Conservation (phyloP, 1,284 basidiomycete species). For the Bjerkandera adusta region DNA sequence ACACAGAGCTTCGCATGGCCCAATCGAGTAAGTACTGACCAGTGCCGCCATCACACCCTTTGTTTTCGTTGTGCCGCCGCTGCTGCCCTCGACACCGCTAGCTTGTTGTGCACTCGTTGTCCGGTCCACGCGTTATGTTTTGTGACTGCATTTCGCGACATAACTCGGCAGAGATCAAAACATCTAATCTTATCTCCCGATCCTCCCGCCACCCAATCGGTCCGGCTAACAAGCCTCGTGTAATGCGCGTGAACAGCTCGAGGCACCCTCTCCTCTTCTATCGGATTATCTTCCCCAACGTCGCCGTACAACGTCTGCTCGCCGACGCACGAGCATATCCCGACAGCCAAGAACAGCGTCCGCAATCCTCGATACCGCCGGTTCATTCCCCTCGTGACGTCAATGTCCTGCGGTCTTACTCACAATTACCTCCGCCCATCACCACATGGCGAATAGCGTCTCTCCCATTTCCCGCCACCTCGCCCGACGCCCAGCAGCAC, state of each 20-base stretch:
- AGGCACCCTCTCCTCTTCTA: slow-evolving; percentile 2
- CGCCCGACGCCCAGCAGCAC: no score
- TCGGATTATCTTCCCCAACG: slow-evolving; percentile 10
- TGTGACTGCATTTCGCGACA: background rate
- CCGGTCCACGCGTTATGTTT: background rate
- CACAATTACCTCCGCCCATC: slow-evolving; percentile 13
- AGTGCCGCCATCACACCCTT: slow-evolving; percentile 6
- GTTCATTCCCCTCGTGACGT: slow-evolving; percentile 10
- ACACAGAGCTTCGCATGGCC: background rate
- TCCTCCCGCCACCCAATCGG: slow-evolving; percentile 7
- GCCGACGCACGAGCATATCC: background rate
- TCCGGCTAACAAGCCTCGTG: slow-evolving; percentile 13
- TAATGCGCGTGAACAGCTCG: slow-evolving; percentile 8
- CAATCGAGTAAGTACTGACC: slow-evolving; percentile 1
- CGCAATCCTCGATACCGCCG: slow-evolving; percentile 5
- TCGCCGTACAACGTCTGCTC: no score
- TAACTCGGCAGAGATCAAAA: background rate
- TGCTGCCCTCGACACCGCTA: background rate
- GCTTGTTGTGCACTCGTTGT: background rate
- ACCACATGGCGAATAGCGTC: no score
- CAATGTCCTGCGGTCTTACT: slow-evolving; percentile 6
- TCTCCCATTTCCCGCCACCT: no score
- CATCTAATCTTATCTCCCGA: slow-evolving; percentile 17
- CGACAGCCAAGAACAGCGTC: background rate
- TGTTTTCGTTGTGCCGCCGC: background rate